Percentiles rank a stretch among this genome's conserved stretches.
phyloP scores from a whole-genome alignment of 129 eudicot species.

The Flaveria trinervia region DNA sequence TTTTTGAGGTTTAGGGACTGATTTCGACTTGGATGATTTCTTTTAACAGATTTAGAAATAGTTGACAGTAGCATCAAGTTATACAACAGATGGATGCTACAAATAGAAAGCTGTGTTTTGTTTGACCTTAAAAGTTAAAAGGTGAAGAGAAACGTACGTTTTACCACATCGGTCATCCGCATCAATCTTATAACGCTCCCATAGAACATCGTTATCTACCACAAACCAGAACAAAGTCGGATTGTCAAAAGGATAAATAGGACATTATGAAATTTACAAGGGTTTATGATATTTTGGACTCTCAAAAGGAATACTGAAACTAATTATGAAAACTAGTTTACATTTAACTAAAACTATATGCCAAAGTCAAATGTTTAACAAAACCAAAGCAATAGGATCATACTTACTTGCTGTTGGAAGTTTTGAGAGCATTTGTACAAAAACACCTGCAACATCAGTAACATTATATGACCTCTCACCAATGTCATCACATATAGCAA shows the following conservation, averaged over 20 bases:
- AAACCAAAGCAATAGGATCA: slow-evolving; percentile 28
- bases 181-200: slow-evolving; percentile 77
- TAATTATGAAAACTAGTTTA: neutral
- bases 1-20: neutral
- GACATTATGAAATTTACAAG: neutral
- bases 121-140: slow-evolving; percentile 2
- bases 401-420: slow-evolving; percentile 74
- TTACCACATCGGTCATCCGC: slow-evolving; percentile 70
- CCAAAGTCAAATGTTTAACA: slow-evolving; percentile 2
- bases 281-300: neutral
- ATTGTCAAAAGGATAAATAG: neutral
- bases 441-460: slow-evolving; percentile 87
- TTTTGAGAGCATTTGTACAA: slow-evolving; percentile 83
- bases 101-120: neutral
- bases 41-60: neutral
- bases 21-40: neutral
- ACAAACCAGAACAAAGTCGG: slow-evolving; percentile 24
- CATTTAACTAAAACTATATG: neutral
- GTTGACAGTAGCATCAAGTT: slow-evolving; percentile 3
- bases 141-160: slow-evolving; percentile 53
- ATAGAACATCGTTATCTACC: slow-evolving; percentile 66
- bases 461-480: slow-evolving; percentile 89
- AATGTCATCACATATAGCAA: slow-evolving; percentile 96
- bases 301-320: neutral
- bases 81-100: neutral